Base-by-base conservation (phyloP, 2,329 filamentous ascomycete species). In the Phyllosticta citribraziliensis region DNA sequence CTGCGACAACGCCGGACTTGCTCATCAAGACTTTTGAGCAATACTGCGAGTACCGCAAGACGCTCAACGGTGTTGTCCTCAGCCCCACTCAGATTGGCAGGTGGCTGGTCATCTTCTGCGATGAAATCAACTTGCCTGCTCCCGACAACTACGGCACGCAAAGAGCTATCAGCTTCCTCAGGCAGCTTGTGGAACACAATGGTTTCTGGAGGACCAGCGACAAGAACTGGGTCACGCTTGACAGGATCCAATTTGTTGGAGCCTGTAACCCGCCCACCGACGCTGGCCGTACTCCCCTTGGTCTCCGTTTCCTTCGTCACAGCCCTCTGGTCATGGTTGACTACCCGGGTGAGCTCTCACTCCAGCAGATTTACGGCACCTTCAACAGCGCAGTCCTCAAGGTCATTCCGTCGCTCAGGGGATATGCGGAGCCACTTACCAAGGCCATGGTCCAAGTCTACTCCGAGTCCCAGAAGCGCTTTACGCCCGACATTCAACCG, bases 261-360 rank as follows among this genome's bases (percentile, higher is more conserved):
- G 94, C 94, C 69, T 99, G 94, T 74, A 99, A 99, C 75, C 95
- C 94, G 68, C 94, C 94, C 0, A 97, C 94, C 0, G 95, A 99
- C 76, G 92, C 92, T 67, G 94, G 94, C 25, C 91, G 94, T 82
- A 97, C 94, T 12, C 88, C 94, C 0, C 87, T 99, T 79, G 94
- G 91, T 52, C 86, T 91, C 56, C 84, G 94, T 67, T 99, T 99
- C 84, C 82, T 99, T 66, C 86, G 95, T 63, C 95, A 99, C 74
- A 91, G 94, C 17, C 94, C 94, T n/a, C 84, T 99, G 60, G 89
- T 99, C 75, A 99, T 99, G 95, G 95, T 99, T 52, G 94, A 99
- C 72, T 99, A 99, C 70, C 94, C 94, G 63, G 94, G 95, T 69
- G 91, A 99, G 77, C 81, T 91, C 52, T 99, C 95, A 3, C 83